Conservation (phyloP, 257 asterid species). For the Primulina huaijiensis region DNA sequence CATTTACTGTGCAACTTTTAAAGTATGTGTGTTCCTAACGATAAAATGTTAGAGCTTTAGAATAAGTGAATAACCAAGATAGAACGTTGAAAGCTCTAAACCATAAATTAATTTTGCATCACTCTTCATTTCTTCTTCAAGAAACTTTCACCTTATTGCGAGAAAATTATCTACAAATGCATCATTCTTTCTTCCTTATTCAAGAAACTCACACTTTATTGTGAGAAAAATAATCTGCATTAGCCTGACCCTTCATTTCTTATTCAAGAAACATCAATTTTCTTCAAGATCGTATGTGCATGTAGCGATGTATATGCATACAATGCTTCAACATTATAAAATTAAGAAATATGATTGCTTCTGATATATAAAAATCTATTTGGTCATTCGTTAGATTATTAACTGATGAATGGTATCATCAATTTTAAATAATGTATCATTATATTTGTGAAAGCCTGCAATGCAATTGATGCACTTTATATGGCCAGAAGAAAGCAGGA, state of each 20-base stretch:
- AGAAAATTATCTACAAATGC: no score
- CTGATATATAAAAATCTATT: conserved; percentile 2
- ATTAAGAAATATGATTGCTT: not conserved
- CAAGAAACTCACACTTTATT: not conserved
- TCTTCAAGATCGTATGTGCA: not conserved
- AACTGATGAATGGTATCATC: not conserved
- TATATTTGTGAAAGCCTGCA: not conserved
- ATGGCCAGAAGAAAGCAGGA: not conserved
- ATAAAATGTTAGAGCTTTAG: not conserved
- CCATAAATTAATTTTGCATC: not conserved
- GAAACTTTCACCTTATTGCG: no score
- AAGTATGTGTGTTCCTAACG: not conserved
- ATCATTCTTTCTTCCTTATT: not conserved
- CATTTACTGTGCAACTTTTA: not conserved
- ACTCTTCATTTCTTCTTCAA: no score
- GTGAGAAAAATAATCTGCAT: not conserved
- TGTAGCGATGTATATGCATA: conserved; percentile 6
- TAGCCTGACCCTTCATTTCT: not conserved
- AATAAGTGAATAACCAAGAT: not conserved
- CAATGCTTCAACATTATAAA: not conserved
- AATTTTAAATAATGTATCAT: not conserved
- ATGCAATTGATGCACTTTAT: conserved; percentile 10
- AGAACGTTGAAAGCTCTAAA: not conserved
- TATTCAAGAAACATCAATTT: not conserved
- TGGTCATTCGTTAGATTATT: not conserved